A percentile compares a stretch with the other conserved stretches of the same genome.
These are phyloP conservation scores for Aspergillus neotritici DNA, from an alignment of 2,329 filamentous ascomycete genomes.

Conservation along the genomic window DNA sequence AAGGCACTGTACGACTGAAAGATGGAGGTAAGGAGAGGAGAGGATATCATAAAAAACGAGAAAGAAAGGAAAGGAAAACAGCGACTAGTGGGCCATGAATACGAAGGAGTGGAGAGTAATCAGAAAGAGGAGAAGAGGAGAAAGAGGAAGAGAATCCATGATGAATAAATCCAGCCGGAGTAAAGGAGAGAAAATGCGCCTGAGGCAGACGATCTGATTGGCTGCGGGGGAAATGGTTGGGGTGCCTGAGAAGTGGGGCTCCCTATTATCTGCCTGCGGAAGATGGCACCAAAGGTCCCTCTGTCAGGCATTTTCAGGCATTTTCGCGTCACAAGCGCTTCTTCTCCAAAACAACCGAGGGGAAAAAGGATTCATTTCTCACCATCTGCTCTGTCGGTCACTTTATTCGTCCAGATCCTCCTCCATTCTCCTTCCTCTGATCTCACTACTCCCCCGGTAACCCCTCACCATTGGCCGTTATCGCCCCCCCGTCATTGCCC, in stretches of 20 bases:
- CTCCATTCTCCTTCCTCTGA: background rate
- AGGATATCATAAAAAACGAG: constrained; percentile 3
- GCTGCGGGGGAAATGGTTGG: too few relatives aligned
- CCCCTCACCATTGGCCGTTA: constrained; percentile 12
- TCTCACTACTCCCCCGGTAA: background rate
- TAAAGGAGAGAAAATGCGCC: background rate
- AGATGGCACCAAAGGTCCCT: too few relatives aligned
- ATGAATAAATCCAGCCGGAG: constrained; percentile 4
- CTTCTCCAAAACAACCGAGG: too few relatives aligned
- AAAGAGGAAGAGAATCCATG: constrained; percentile 7
- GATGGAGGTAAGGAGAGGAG: background rate
- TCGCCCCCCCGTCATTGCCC: constrained; percentile 9
- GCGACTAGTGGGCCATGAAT: constrained; percentile 2
- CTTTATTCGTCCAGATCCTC: too few relatives aligned
- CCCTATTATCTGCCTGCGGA: too few relatives aligned
- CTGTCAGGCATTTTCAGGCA: too few relatives aligned
- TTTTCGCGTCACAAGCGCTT: too few relatives aligned
- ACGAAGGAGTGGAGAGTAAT: background rate
- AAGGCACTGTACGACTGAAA: too few relatives aligned
- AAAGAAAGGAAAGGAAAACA: constrained; percentile 4
- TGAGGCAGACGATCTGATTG: background rate
- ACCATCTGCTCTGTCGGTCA: too few relatives aligned
- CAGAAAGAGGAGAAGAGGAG: constrained; percentile 2
- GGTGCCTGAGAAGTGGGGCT: too few relatives aligned
- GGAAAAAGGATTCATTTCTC: too few relatives aligned